Base-by-base conservation (phyloP, 257 asterid genomes). In the Scutellaria minor region DNA sequence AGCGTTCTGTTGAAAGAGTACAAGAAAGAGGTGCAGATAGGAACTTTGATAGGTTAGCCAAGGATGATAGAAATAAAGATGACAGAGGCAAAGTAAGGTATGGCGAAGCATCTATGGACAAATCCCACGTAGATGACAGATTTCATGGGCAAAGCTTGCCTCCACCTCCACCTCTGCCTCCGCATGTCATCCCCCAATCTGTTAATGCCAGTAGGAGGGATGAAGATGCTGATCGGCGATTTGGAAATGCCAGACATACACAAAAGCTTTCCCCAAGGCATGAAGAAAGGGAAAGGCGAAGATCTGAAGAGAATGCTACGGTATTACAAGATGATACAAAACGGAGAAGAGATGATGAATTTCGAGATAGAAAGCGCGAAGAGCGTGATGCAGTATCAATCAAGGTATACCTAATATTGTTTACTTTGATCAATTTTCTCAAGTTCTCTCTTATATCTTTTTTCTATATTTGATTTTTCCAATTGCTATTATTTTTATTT, bases 141-240 rank as follows among this genome's bases (percentile, higher is more conserved):
- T 83, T 86, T 73, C 93, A 85, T 69, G 95, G 87, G 71, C 97
- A 88, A 76, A 75, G 85, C 75, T 84, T 95, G 80, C 99, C 98
- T 46, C 99, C 99, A 14, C 99, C 99, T 68, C 99, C 99, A 12
- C 99, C 99, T 62, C 76, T 95, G 77, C 96, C 97, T 24, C 98
- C 97, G 65, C 92, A 95, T 55, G 80, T 92, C 56, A 82, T 88
- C 73, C 99, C 98, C 45, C 98, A 90, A 66, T 92, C 98, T 51
- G 74, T 95, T 61, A 84, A 62, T 81, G 82, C 90, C 31, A 78
- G 82, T 67, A 86, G 97, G 85, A 87, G 94, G 79, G 98, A 90
- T 15, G 99, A 95, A 35, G 99, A 94, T 80, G 81, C 79, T 78
- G 99, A 94, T 75, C 85, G 99, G 78, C 86, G 99, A 70, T 86